Conservation (phyloP, 257 asterid genomes). For the Solanum acaule region DNA sequence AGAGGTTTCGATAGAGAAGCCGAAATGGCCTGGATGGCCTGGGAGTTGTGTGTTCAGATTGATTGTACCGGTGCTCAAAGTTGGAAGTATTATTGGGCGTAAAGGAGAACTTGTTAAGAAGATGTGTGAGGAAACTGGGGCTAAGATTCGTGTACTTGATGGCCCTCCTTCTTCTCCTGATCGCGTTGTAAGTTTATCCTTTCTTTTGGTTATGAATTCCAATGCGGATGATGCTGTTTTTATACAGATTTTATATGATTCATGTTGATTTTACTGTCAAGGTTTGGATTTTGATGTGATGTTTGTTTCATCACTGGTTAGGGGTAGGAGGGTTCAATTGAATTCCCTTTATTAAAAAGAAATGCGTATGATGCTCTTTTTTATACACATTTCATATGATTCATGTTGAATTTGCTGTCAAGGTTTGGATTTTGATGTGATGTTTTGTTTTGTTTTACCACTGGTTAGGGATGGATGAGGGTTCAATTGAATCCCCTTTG, state of each 20-base stretch:
- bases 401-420: not conserved
- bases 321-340: not conserved
- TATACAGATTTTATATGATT: not conserved
- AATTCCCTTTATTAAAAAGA: not conserved
- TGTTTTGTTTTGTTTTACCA: not conserved
- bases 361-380: not conserved
- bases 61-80: slow-evolving; percentile 69
- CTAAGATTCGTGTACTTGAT: slow-evolving; percentile 72
- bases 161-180: slow-evolving; percentile 62
- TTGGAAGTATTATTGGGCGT: slow-evolving; percentile 84
- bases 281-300: not conserved
- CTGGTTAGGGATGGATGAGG: not conserved
- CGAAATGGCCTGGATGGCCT: slow-evolving; percentile 94
- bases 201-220: not conserved
- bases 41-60: slow-evolving; percentile 64
- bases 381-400: not conserved
- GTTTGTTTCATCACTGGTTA: not conserved
- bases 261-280: not conserved
- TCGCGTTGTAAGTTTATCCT: slow-evolving; percentile 51
- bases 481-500: not conserved
- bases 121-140: slow-evolving; percentile 80
- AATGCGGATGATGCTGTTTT: not conserved
- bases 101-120: slow-evolving; percentile 85
- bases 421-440: not conserved
- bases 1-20: not conserved